Evolutionary conservation across 176 grass and related monocot genomes (phyloP).

Genomic region (Hordeum vulgare): MorexV3_pseudomolecules_assembly NC_058518.1:379640397-379640896

Average conservation of each 20-base stretch:
- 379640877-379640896: neutral
- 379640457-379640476: conserved; percentile 83
- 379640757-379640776: conserved; percentile 48
- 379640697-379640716: conserved; percentile 48
- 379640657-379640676: conserved; percentile 63
- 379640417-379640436: conserved; percentile 77
- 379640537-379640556: conserved; percentile 81
- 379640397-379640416: conserved; percentile 91
- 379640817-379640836: neutral
- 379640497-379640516: conserved; percentile 66
- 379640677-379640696: conserved; percentile 52
- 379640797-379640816: neutral
- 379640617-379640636: conserved; percentile 54
- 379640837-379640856: too few relatives aligned
- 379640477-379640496: conserved; percentile 61
- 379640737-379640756: conserved; percentile 78
- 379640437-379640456: conserved; percentile 45
- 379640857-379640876: too few relatives aligned
- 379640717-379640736: conserved; percentile 38
- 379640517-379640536: conserved; percentile 96
- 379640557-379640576: conserved; percentile 63
- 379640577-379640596: conserved; percentile 72
- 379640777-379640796: neutral
- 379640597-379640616: conserved; percentile 69
- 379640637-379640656: conserved; percentile 46